Evolutionary conservation across 192 early-diverging fungal species (phyloP).

Genomic region (Coemansia sp.): DNA sequence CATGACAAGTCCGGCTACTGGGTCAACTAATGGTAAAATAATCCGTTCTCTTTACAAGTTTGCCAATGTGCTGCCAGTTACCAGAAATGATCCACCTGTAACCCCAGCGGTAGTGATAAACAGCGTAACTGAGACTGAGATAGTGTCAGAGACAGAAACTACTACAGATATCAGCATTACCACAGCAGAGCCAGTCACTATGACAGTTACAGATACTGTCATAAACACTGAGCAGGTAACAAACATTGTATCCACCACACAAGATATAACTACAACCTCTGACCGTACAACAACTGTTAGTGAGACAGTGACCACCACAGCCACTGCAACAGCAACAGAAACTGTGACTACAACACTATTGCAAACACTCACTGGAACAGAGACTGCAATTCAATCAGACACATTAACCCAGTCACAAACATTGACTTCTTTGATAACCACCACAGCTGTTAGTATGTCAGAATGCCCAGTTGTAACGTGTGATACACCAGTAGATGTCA

Average conservation of each 20-base stretch:
- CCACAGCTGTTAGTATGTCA: background rate
- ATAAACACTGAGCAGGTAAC: slow-evolving; percentile 1
- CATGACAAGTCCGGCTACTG: background rate
- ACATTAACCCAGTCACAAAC: background rate
- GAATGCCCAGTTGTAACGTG: slow-evolving; percentile 3
- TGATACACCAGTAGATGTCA: background rate
- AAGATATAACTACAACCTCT: background rate
- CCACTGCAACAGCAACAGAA: background rate
- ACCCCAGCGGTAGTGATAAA: no score
- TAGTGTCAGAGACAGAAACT: background rate
- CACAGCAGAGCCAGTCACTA: background rate
- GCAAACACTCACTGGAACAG: background rate
- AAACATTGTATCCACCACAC: background rate
- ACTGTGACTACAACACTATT: background rate
- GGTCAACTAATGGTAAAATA: background rate
- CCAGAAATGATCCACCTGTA: no score
- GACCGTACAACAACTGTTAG: slow-evolving; percentile 6
- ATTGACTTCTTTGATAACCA: background rate
- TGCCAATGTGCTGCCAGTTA: background rate
- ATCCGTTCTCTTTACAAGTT: background rate
- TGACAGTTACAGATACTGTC: background rate
- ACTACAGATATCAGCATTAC: background rate
- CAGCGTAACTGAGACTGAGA: background rate
- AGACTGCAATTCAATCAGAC: no score
- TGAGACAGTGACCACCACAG: background rate